Conservation (phyloP, 2,329 filamentous ascomycete species). For the Microdochium paspali region DNA sequence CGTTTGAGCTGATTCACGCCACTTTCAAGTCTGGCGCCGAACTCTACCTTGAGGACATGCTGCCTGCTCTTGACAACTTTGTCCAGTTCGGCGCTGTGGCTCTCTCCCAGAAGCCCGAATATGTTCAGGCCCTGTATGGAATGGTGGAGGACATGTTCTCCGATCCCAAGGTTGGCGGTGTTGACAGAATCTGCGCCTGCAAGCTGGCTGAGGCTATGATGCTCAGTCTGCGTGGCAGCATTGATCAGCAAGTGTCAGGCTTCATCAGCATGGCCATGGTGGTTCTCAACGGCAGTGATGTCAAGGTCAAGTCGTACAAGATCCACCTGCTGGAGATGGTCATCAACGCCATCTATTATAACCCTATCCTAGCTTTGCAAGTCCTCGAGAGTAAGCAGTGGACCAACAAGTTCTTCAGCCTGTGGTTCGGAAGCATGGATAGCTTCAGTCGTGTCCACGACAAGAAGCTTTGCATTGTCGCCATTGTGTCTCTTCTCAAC, state of each 20-base stretch:
- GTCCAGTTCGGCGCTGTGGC: constrained; percentile 82
- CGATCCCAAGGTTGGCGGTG: constrained; percentile 83
- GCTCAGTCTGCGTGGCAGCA: constrained; percentile 81
- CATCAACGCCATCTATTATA: constrained; percentile 97
- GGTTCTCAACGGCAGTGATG: constrained; percentile 63
- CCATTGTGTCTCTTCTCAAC: constrained; percentile 77
- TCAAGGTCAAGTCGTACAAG: constrained; percentile 86
- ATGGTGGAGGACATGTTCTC: constrained; percentile 96
- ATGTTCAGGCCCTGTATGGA: constrained; percentile 78
- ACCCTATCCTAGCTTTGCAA: constrained; percentile 73
- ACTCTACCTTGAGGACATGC: constrained; percentile 97
- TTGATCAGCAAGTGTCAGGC: constrained; percentile 79
- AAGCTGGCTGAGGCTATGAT: constrained; percentile 96
- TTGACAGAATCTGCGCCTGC: constrained; percentile 94
- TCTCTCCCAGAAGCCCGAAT: constrained; percentile 73
- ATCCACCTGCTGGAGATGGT: constrained; percentile 99
- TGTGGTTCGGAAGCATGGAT: constrained; percentile 96
- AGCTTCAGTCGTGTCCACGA: constrained; percentile 91
- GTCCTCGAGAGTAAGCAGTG: constrained; percentile 85
- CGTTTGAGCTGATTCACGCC: constrained; percentile 91
- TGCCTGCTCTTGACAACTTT: constrained; percentile 95
- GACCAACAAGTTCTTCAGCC: constrained; percentile 98
- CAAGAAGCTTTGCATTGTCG: constrained; percentile 96
- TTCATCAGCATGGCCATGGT: constrained; percentile 88
- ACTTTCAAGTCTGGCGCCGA: constrained; percentile 97